A percentile compares a stretch with the other conserved stretches of the same genome.
These are phyloP conservation scores for Epichloe hybrida DNA, from an alignment of 2,329 filamentous ascomycete genomes.

Conservation along the genomic window DNA sequence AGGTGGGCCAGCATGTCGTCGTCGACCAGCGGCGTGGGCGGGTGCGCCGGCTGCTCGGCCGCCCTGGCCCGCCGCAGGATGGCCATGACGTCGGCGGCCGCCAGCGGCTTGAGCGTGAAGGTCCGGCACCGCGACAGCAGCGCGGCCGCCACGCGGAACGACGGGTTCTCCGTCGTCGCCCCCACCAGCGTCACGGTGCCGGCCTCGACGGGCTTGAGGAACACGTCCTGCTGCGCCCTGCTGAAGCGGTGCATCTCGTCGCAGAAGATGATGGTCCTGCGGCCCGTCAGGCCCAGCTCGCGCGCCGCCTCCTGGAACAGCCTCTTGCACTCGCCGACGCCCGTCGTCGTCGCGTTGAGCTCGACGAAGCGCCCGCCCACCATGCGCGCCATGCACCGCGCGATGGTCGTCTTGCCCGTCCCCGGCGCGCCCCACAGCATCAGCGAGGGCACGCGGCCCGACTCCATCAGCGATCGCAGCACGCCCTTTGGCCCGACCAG, in stretches of 20 bases:
- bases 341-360: constrained; percentile 86
- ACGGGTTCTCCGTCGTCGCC: constrained; percentile 93
- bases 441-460: constrained; percentile 82
- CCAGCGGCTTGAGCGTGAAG: constrained; percentile 70
- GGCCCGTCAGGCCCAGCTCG: constrained; percentile 67
- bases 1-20: constrained; percentile 69
- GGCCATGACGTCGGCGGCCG: constrained; percentile 52
- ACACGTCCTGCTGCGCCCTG: constrained; percentile 89
- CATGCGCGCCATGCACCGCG: constrained; percentile 71
- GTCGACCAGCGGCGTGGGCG: constrained; percentile 50
- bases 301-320: constrained; percentile 73
- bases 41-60: constrained; percentile 27
- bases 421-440: constrained; percentile 80
- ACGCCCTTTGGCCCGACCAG: constrained; percentile 78
- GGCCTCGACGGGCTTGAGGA: constrained; percentile 80
- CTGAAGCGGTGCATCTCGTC: constrained; percentile 92
- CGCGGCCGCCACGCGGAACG: constrained; percentile 81
- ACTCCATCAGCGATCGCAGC: constrained; percentile 72
- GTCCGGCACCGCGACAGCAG: constrained; percentile 81
- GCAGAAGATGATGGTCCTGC: constrained; percentile 92
- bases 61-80: constrained; percentile 68
- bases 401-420: constrained; percentile 84
- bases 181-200: constrained; percentile 86
- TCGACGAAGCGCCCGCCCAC: constrained; percentile 83
- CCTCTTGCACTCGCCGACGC: constrained; percentile 82